Evolutionary conservation across 1,139 yeast species (phyloP), one percentile per base, ranked within the genome.

Genomic region (Starmera stellimalicola): DNA sequence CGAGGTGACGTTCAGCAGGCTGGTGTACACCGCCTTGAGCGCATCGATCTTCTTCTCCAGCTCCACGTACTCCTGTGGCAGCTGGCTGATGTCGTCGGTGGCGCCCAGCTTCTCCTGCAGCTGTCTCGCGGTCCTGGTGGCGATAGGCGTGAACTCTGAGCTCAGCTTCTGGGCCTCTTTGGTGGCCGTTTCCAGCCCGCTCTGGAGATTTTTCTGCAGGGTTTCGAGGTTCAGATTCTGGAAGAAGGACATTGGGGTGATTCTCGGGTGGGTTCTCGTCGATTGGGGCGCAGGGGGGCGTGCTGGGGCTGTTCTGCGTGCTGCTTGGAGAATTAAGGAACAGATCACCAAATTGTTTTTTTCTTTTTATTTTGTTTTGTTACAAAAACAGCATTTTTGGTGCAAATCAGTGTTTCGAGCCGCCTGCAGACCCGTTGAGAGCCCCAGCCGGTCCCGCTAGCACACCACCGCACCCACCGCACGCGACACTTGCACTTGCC

Each of bases 51-150:
- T 76, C 41, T 65, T 65, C 42, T 88, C 94, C 44, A 84, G 66
- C 40, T 81, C 91, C 23, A 72, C 55, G 55, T 83, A 84, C 54
- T 85, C 95, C 33, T 77, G 74, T 27, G 95, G 95, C 45, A 85
- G 67, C 55, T 83, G 91, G 34, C 91, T 79, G 43, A 70, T 70
- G 50, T 84, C 95, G 36, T 81, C 87, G 23, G 73, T 78, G 47
- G 79, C 77, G 28, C 94, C 94, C 28, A 84, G 70, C 47, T 63
- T 72, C 57, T 84, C 95, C 57, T 82, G 93, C 36, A 84, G 75
- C 52, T 79, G 58, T 43, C 94, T 72, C 35, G 79, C 73, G 16
- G 95, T 83, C 54, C 94, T 73, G 58, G 79, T 85, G 26, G 94
- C 94, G 44, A 80, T 28, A 17, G 54, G 54, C 7, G 48, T 41